Base-by-base conservation (phyloP, 352 stramenopile species). In the Globisporangium cystogenes region DNA sequence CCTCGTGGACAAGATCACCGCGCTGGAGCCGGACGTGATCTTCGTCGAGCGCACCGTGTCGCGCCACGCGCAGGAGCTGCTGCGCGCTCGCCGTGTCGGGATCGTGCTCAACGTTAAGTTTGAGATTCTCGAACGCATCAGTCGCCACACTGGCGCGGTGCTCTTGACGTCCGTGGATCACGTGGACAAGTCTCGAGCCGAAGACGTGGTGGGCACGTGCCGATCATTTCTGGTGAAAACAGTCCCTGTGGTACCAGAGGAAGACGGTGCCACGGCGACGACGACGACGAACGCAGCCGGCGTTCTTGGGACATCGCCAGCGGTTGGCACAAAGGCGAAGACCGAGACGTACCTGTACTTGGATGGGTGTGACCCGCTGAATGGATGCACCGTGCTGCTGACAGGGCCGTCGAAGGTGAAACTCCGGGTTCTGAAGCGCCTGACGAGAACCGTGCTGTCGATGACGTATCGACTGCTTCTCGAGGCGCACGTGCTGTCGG, bases 401-500 rank as follows among this genome's bases (percentile, higher is more conserved):
- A 88, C 92, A 24, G 96, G 96, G 1, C 87, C 80, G 26, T 90
- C 76, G 47, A 93, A 95, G 47, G 60, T 60, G 24, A 85, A 90
- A 23, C 72, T 99, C 7, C 88, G 93, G n/a, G 45, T 96, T 37
- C 74, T 99, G 7, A 99, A 99, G 67, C 57, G 67, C 40, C 73
- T 98, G 20, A 85, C 97, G 41, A 75, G 81, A 14, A 88, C 89
- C 21, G 76, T 98, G 10, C 75, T 99, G 10, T 92, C 85, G 35
- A 88, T 96, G 53, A 90, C 95, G 12, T 99, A 99, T 70, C 97
- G 97, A 55, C 72, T 98, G 21, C 86, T 97, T 26, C 82, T 99
- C 21, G 95, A 99, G 65, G 96, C 94, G 7, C 86, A 94, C 51
- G 96, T 98, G 50, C 70, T 99, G 26, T 90, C 80, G 18, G 92